These are phyloP conservation scores for Actinidia polygama DNA, from an alignment of 179 eudicot genomes.

Conservation along the genomic window DNA sequence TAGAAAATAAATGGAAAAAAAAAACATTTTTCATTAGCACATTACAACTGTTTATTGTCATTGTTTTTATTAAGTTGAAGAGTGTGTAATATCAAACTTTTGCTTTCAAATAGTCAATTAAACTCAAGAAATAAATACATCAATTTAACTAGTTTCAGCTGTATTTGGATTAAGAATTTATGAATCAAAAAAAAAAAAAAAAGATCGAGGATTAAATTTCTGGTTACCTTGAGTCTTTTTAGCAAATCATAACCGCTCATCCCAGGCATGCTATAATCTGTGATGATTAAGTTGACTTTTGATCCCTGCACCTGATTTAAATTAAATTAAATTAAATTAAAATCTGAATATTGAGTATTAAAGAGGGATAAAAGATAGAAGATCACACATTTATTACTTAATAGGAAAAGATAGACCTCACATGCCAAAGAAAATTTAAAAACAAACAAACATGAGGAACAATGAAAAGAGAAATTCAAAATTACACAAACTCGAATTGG, in stretches of 20 bases:
- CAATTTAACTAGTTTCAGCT: too few species aligned
- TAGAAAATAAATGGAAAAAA: not conserved
- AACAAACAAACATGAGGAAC: not conserved
- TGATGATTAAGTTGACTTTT: conserved; percentile 59
- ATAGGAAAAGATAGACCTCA: not conserved
- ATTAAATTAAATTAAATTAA: not conserved
- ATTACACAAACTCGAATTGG: not conserved
- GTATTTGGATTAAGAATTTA: too few species aligned
- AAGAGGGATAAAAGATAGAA: not conserved
- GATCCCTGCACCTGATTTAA: conserved; percentile 31
- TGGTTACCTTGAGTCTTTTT: conserved; percentile 48
- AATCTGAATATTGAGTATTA: not conserved
- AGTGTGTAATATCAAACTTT: too few species aligned
- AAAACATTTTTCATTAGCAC: too few species aligned
- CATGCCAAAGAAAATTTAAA: not conserved
- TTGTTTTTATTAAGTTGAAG: too few species aligned
- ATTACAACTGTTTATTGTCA: too few species aligned
- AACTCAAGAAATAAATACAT: too few species aligned
- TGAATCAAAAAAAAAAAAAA: too few species aligned
- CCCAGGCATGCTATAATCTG: conserved; percentile 69
- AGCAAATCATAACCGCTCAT: conserved; percentile 65
- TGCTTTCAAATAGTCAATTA: too few species aligned
- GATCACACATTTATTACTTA: not conserved
- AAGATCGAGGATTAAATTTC: too few species aligned
- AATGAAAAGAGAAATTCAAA: too few species aligned